phyloP scores from a whole-genome alignment of 139 green algal genomes.

The Auxenochlorella pyrenoidosa region DNA sequence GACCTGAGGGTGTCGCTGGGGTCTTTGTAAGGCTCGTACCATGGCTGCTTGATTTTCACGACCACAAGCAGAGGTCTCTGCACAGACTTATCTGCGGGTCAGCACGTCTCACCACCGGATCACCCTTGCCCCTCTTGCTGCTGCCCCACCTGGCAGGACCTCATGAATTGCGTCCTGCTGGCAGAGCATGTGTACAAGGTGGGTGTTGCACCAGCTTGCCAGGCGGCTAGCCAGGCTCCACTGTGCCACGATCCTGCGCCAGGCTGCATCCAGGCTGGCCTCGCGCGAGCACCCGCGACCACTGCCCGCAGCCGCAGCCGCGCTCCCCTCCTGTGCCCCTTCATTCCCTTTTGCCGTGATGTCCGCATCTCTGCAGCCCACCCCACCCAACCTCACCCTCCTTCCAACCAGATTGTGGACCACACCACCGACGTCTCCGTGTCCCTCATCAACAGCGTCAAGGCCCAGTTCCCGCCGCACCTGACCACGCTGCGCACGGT shows the following conservation, averaged over 20 bases:
- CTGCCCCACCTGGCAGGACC: not conserved
- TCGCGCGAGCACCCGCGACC: too few relatives aligned
- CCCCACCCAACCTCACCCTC: not conserved
- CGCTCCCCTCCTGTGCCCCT: too few relatives aligned
- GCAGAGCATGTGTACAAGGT: slow-evolving; percentile 39
- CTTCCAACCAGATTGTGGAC: slow-evolving; percentile 26
- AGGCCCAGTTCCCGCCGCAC: slow-evolving; percentile 26
- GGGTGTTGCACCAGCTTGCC: not conserved
- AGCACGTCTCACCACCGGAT: too few relatives aligned
- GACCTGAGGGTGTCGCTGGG: not conserved
- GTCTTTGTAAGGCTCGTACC: too few relatives aligned
- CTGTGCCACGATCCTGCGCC: too few relatives aligned
- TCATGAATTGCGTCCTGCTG: slow-evolving; percentile 22
- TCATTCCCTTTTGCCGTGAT: too few relatives aligned
- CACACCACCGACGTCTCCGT: slow-evolving; percentile 24
- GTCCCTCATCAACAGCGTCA: slow-evolving; percentile 16
- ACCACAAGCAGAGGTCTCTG: too few relatives aligned
- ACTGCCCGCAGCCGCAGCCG: too few relatives aligned
- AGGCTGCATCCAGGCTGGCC: too few relatives aligned
- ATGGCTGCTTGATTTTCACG: too few relatives aligned
- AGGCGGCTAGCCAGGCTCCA: not conserved
- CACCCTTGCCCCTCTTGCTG: too few relatives aligned
- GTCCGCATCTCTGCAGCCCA: not conserved
- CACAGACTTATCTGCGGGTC: too few relatives aligned
- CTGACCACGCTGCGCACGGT: slow-evolving; percentile 35